Conservation (phyloP, 139 green algal genomes). For the Chlamydomonas sp. region DNA sequence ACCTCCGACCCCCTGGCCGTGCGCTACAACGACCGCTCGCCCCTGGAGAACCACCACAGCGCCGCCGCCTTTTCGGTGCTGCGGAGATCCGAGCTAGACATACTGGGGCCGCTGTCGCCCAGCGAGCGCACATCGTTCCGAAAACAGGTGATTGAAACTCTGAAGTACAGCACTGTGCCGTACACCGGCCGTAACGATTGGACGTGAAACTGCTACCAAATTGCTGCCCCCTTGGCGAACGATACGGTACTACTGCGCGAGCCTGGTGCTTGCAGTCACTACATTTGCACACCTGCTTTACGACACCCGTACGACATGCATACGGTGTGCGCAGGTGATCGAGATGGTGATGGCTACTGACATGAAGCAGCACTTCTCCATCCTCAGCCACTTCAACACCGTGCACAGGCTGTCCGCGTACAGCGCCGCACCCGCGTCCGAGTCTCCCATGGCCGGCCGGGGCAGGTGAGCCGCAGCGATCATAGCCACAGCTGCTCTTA, state of each 20-base stretch:
- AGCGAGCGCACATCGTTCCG: background rate
- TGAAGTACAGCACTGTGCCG: too few relatives aligned
- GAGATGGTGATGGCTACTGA: conserved; percentile 68
- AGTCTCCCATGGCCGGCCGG: background rate
- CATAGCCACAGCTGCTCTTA: too few relatives aligned
- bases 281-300: too few relatives aligned
- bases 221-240: too few relatives aligned
- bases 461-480: background rate
- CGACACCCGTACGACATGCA: background rate
- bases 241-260: too few relatives aligned
- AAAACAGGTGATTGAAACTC: background rate
- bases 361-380: conserved; percentile 69
- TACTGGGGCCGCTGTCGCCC: background rate
- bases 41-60: conserved; percentile 59
- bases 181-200: too few relatives aligned
- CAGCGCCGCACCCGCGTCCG: background rate
- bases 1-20: conserved; percentile 48
- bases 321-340: conserved; percentile 39
- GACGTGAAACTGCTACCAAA: too few relatives aligned
- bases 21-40: conserved; percentile 65
- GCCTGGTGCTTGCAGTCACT: too few relatives aligned
- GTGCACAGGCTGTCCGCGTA: conserved; percentile 46
- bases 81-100: conserved; percentile 21
- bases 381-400: conserved; percentile 63
- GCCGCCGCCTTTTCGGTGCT: conserved; percentile 43